Base-by-base conservation (phyloP, 177 flowering plant species). In the Vitis hybrid region DNA sequence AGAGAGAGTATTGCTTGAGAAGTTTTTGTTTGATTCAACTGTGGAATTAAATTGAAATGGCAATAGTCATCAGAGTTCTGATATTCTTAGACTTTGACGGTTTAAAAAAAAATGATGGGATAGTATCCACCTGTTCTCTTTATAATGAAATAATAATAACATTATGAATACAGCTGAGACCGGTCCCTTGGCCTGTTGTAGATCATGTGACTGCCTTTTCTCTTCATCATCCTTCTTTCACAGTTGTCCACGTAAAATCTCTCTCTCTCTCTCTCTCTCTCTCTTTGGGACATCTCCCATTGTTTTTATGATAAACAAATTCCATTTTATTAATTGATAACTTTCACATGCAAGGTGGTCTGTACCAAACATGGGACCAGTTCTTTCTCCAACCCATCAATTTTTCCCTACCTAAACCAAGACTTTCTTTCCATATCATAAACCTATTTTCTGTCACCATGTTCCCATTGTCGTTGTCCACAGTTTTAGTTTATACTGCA, bases 371-470 rank as follows among this genome's bases (percentile, higher is more conserved):
- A 55, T 48, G 55, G 76, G 66, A 50, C 71, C 62, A 62, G 22
- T 33, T 67, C 31, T 14, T 67, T 48, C 39, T 62, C 68, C 51
- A 55, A 67, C 76, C 66, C 59, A 62, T 74, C 76, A 64, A 64
- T 64, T 18, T 68, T 57, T 68, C 56, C 69, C 33, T 39, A 74
- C 76, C 76, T 68, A 74, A 74, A 68, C 76, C 55, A 62, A 68
- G 76, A 74, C 76, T 74, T 67, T 58, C 67, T 22, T 60, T 57
- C 12, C 20, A 64, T 45, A 16, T 64, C 67, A 50, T 29, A 20
- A 31, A 55, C 50, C 67, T 64, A 39, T 67, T 67, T 29, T 55
- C 58, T 18, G 62, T 60, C 62, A 14, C 62, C 5, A 1, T 60
- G 39, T 12, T 26, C 62, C 29, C 5, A 20, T 12, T 60, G 31